A percentile compares a stretch with the other conserved stretches of the same genome.
Conservation (phyloP, 2,329 filamentous ascomycete genomes). For the Laburnicola sp. region DNA sequence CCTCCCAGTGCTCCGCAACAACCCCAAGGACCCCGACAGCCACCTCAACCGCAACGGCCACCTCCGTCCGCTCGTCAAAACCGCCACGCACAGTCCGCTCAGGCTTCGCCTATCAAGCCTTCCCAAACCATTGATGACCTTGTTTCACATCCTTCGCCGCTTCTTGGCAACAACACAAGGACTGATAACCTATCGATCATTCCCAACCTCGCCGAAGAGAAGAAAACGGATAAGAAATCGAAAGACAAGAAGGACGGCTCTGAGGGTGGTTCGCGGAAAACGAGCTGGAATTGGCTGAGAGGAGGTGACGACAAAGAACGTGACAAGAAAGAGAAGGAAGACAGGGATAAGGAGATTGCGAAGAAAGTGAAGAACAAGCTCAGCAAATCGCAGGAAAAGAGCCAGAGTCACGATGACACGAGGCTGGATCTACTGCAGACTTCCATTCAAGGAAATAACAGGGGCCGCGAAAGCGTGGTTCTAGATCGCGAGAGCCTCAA, state of each 20-base stretch:
- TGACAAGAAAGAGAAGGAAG: constrained; percentile 55
- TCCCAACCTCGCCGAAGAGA: constrained; percentile 71
- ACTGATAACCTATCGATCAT: constrained; percentile 82
- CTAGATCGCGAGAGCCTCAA: constrained; percentile 77
- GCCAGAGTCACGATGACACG: constrained; percentile 72
- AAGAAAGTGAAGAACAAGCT: constrained; percentile 64
- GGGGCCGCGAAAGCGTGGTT: constrained; percentile 78
- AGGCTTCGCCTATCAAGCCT: constrained; percentile 44
- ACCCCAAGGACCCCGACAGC: constrained; percentile 15
- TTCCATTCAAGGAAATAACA: constrained; percentile 70
- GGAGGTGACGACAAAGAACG: constrained; percentile 71
- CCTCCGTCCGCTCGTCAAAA: constrained; percentile 28
- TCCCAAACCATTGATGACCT: constrained; percentile 65
- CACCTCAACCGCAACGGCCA: constrained; percentile 23
- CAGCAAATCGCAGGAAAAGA: constrained; percentile 59
- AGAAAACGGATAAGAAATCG: constrained; percentile 69
- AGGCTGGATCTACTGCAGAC: constrained; percentile 84
- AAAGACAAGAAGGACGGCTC: constrained; percentile 73
- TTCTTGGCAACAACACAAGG: constrained; percentile 70
- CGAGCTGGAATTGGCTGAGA: constrained; percentile 78
- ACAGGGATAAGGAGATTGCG: constrained; percentile 44
- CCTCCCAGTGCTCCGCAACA: constrained; percentile 26
- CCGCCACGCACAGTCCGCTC: constrained; percentile 35
- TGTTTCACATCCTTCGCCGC: constrained; percentile 64
- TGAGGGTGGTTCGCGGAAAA: constrained; percentile 69